phyloP scores from a whole-genome alignment of 345 rosid genomes.

The Gossypium rotundifolium region DNA sequence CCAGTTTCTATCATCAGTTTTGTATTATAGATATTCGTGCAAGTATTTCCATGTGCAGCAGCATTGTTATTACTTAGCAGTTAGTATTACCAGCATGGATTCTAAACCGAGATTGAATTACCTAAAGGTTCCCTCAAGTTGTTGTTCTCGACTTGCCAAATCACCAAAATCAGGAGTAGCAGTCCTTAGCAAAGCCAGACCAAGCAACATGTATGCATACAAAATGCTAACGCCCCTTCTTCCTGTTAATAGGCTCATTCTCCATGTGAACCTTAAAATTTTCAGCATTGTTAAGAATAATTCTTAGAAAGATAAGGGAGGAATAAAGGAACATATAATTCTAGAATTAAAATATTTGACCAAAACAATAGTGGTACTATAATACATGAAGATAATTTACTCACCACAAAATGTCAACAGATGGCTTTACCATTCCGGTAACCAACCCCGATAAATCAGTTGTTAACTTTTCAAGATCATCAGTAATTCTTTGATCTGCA shows the following conservation, averaged over 20 bases:
- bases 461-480: constrained; percentile 87
- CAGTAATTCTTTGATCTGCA: constrained; percentile 95
- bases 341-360: not conserved
- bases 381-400: constrained; percentile 20
- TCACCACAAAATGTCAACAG: constrained; percentile 91
- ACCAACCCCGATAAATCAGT: constrained; percentile 80
- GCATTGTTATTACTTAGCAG: not conserved
- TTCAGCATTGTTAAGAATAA: constrained; percentile 15
- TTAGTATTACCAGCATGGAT: constrained; percentile 4
- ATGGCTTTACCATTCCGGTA: constrained; percentile 99
- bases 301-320: constrained; percentile 1
- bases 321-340: not conserved
- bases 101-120: constrained; percentile 20
- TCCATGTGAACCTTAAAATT: constrained; percentile 89
- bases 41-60: not conserved
- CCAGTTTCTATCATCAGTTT: not conserved
- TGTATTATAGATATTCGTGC: not conserved
- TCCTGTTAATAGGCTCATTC: constrained; percentile 96
- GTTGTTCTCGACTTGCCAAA: constrained; percentile 76
- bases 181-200: constrained; percentile 84
- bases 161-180: constrained; percentile 95
- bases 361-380: constrained; percentile 11
- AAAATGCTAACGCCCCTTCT: constrained; percentile 89
- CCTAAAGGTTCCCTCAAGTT: constrained; percentile 96
- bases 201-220: constrained; percentile 89